phyloP scores from a whole-genome alignment of 495 filamentous ascomycete species.

The Pyrenula aspistea region DNA sequence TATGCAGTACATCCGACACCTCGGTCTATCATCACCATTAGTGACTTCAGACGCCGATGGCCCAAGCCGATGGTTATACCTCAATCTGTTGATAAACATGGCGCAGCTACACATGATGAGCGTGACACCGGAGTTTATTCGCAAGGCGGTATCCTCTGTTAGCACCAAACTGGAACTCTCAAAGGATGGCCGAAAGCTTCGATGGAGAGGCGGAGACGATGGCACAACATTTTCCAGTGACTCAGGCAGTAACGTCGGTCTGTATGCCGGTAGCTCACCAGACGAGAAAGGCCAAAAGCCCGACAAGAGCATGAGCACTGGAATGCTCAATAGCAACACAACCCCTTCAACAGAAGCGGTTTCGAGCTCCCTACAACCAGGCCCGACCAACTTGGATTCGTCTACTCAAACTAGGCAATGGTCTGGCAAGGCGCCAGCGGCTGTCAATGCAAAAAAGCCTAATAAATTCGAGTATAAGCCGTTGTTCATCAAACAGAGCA shows the following conservation, averaged over 20 bases:
- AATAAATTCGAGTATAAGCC: slow-evolving; percentile 49
- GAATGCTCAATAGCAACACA: slow-evolving; percentile 10
- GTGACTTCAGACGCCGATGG: slow-evolving; percentile 41
- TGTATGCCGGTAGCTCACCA: slow-evolving; percentile 28
- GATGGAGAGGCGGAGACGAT: slow-evolving; percentile 57
- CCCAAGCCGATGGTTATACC: slow-evolving; percentile 49
- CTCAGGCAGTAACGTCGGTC: slow-evolving; percentile 27
- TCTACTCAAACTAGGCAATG: not conserved
- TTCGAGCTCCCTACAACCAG: not conserved
- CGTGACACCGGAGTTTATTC: slow-evolving; percentile 61
- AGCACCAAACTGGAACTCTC: slow-evolving; percentile 64
- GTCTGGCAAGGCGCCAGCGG: not conserved
- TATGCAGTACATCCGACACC: slow-evolving; percentile 60
- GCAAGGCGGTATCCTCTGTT: slow-evolving; percentile 48
- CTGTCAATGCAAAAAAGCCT: not conserved
- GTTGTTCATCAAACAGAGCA: slow-evolving; percentile 36
- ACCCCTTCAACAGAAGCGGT: slow-evolving; percentile 7
- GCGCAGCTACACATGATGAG: slow-evolving; percentile 67
- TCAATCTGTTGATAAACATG: slow-evolving; percentile 71
- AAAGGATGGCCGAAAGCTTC: slow-evolving; percentile 56
- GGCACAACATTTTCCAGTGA: slow-evolving; percentile 48
- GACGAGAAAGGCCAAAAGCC: slow-evolving; percentile 6
- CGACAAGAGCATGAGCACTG: slow-evolving; percentile 15
- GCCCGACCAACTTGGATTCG: not conserved
- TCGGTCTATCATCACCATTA: slow-evolving; percentile 44